Conservation (phyloP, 768 basidiomycete species). For the Leccinum broughii region DNA sequence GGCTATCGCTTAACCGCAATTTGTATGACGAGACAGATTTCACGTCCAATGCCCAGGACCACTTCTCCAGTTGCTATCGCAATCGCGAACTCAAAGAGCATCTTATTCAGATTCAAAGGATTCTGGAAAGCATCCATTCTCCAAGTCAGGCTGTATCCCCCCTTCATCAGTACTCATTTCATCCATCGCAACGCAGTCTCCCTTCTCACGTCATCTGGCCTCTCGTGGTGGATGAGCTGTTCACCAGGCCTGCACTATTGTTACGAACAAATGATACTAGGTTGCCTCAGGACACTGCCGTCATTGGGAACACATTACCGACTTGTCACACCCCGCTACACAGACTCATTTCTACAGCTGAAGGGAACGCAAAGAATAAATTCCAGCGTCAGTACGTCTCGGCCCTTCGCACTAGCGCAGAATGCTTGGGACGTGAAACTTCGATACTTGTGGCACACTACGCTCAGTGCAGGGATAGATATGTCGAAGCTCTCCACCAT, state of each 20-base stretch:
- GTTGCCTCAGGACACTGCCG: background rate
- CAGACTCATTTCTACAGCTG: conserved; percentile 5
- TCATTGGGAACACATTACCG: background rate
- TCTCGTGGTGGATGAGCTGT: background rate
- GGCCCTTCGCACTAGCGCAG: conserved; percentile 9
- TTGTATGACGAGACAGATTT: conserved; percentile 6
- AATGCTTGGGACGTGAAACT: conserved; percentile 8
- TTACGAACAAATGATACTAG: background rate
- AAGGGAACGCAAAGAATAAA: conserved; percentile 7
- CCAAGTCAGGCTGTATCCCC: background rate
- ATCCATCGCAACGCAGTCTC: background rate
- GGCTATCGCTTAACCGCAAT: background rate
- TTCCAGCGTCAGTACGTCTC: conserved; percentile 17
- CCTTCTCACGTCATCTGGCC: background rate
- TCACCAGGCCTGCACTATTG: background rate
- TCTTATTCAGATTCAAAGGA: background rate
- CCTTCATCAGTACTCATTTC: background rate
- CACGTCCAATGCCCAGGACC: background rate
- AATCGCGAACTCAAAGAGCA: conserved; percentile 6
- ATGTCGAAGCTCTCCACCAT: background rate
- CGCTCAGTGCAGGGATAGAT: conserved; percentile 6
- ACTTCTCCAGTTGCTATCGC: conserved; percentile 16
- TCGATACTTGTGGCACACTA: conserved; percentile 14
- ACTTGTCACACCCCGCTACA: background rate
- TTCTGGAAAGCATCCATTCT: background rate